Evolutionary conservation across 2,329 filamentous ascomycete genomes (phyloP).

Genomic region (Exophiala sp.): DNA sequence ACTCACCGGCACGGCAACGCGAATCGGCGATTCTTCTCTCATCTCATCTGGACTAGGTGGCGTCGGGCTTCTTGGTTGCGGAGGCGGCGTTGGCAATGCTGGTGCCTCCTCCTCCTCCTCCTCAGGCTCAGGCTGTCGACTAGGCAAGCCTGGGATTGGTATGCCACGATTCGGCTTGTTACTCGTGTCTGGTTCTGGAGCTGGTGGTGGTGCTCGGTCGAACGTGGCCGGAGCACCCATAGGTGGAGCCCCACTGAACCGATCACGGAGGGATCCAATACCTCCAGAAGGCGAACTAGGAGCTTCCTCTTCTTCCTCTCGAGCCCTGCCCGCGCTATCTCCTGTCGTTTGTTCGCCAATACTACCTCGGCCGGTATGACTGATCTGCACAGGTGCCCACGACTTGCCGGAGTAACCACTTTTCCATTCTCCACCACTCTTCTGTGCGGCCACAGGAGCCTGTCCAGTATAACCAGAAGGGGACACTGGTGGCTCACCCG

Average conservation of each 20-base stretch:
- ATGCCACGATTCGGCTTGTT: conserved; percentile 71
- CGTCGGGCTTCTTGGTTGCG: conserved; percentile 42
- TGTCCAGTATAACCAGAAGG: conserved; percentile 40
- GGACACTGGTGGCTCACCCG: conserved; percentile 47
- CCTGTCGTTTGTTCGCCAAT: conserved; percentile 64
- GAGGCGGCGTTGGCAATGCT: conserved; percentile 45
- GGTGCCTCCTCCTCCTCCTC: conserved; percentile 44
- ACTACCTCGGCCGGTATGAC: conserved; percentile 64
- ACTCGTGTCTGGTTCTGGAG: conserved; percentile 59
- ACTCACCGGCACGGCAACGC: conserved; percentile 78
- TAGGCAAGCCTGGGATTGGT: conserved; percentile 72
- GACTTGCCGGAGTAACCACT: conserved; percentile 86
- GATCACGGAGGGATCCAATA: conserved; percentile 72
- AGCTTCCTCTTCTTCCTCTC: conserved; percentile 47
- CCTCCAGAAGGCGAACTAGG: conserved; percentile 59
- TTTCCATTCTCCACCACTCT: conserved; percentile 80
- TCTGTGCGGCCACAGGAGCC: conserved; percentile 62
- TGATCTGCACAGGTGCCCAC: conserved; percentile 80
- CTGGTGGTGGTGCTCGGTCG: conserved; percentile 48
- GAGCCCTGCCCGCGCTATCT: conserved; percentile 35
- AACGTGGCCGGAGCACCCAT: conserved; percentile 56
- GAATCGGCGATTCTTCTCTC: conserved; percentile 70
- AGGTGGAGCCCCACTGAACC: conserved; percentile 73
- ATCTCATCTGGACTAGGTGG: conserved; percentile 46
- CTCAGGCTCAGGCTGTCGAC: conserved; percentile 52